Evolutionary conservation across 768 basidiomycete species (phyloP).

Genomic region (Serpula lacrymans): DNA sequence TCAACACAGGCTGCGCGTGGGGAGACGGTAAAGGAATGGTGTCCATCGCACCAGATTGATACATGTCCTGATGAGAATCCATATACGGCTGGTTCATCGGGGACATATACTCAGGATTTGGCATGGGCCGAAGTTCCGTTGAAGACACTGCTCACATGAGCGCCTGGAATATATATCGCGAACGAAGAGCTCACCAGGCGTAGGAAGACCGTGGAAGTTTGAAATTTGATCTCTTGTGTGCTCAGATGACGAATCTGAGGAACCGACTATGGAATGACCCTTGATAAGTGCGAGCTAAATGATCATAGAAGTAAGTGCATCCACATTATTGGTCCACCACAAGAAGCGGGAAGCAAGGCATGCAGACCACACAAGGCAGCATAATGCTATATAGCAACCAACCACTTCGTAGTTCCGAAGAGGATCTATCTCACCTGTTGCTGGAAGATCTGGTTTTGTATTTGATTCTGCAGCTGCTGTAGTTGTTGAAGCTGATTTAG

Average conservation of each 20-base stretch:
- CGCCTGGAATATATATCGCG: neutral
- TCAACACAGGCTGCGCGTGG: slow-evolving; percentile 24
- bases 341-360: no score
- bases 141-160: slow-evolving; percentile 46
- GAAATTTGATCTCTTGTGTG: slow-evolving; percentile 30
- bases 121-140: slow-evolving; percentile 61
- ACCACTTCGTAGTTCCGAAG: slow-evolving; percentile 6
- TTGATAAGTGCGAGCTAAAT: slow-evolving; percentile 67
- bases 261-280: slow-evolving; percentile 34
- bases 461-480: slow-evolving; percentile 77
- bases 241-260: slow-evolving; percentile 33
- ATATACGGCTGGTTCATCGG: slow-evolving; percentile 55
- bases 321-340: neutral
- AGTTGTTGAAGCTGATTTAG: slow-evolving; percentile 74
- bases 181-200: slow-evolving; percentile 51
- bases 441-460: slow-evolving; percentile 85
- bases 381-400: slow-evolving; percentile 13
- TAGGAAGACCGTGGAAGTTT: slow-evolving; percentile 55
- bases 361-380: slow-evolving; percentile 9
- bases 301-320: slow-evolving; percentile 9
- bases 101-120: slow-evolving; percentile 55
- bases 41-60: slow-evolving; percentile 22
- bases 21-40: slow-evolving; percentile 24
- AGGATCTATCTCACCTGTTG: slow-evolving; percentile 71
- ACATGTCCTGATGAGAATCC: slow-evolving; percentile 22